Percentiles rank a stretch among this genome's conserved stretches.
Evolutionary conservation across 2,329 filamentous ascomycete genomes (phyloP).

Genomic region (Lecanoromycetidae sp.): DNA sequence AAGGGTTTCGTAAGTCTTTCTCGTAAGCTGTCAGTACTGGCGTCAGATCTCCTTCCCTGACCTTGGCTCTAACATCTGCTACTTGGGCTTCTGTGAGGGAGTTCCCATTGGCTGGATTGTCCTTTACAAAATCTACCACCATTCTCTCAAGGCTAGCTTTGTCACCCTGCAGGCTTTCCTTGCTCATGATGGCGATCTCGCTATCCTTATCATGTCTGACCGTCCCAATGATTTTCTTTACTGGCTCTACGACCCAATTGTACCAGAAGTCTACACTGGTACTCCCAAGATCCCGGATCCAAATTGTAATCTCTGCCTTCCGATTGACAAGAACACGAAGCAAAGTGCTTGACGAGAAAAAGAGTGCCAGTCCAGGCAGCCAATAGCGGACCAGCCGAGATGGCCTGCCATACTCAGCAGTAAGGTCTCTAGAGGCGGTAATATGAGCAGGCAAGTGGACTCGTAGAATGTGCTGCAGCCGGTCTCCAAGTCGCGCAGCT

Average conservation of each 20-base stretch:
- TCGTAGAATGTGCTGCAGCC: constrained; percentile 58
- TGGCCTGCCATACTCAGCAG: constrained; percentile 60
- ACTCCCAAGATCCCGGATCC: constrained; percentile 65
- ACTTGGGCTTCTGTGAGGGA: constrained; percentile 58
- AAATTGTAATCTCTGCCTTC: constrained; percentile 63
- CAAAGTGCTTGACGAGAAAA: constrained; percentile 80
- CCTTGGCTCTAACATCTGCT: constrained; percentile 60
- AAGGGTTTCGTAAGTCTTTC: constrained; percentile 68
- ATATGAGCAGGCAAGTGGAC: constrained; percentile 57
- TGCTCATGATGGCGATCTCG: constrained; percentile 94
- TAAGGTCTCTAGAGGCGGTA: constrained; percentile 42
- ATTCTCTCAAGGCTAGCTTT: constrained; percentile 87
- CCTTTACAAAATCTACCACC: constrained; percentile 90
- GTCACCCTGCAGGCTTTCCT: constrained; percentile 79
- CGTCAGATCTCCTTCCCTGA: constrained; percentile 84
- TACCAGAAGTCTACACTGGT: constrained; percentile 84
- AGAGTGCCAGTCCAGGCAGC: constrained; percentile 58
- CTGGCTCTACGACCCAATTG: constrained; percentile 89
- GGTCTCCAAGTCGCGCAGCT: constrained; percentile 48
- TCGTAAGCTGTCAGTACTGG: constrained; percentile 87
- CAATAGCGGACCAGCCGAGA: constrained; percentile 71
- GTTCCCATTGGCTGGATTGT: constrained; percentile 53
- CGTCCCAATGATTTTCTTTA: constrained; percentile 71
- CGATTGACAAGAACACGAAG: constrained; percentile 64
- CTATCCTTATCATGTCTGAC: constrained; percentile 87